These are phyloP conservation scores for Reticulomyxa filosa DNA, from an alignment of 78 protist genomes.

Conservation along the genomic window DNA sequence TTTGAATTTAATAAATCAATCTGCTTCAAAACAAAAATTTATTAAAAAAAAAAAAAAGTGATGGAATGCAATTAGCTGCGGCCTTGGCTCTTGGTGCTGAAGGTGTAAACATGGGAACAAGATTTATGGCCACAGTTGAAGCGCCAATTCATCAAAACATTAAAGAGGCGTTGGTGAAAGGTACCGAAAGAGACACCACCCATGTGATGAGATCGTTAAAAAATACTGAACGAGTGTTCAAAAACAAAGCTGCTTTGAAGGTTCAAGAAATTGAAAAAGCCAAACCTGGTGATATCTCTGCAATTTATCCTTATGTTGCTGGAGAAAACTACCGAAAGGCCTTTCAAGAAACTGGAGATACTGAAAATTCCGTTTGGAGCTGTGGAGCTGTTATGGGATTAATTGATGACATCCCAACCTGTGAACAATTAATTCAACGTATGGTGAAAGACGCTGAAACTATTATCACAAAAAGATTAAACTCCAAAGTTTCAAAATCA, in stretches of 20 bases:
- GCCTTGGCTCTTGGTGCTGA: conserved; percentile 19
- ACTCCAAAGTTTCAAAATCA: not conserved
- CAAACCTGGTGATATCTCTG: not conserved
- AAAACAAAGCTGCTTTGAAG: not conserved
- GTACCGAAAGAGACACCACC: not conserved
- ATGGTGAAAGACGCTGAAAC: not conserved
- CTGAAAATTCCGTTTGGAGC: conserved; percentile 1
- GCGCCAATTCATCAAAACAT: conserved; percentile 22
- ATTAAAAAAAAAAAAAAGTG: too few relatives aligned
- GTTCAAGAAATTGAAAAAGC: not conserved
- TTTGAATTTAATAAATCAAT: not conserved
- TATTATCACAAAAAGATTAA: not conserved
- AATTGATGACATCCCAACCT: not conserved
- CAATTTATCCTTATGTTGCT: not conserved
- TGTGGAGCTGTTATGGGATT: not conserved
- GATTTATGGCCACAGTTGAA: conserved; percentile 34
- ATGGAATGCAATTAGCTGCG: conserved; percentile 13
- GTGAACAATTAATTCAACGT: not conserved
- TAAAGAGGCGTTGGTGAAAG: conserved; percentile 20
- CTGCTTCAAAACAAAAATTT: too few relatives aligned
- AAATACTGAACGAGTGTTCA: conserved; percentile 35
- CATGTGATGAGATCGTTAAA: conserved; percentile 9
- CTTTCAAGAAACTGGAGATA: conserved; percentile 5
- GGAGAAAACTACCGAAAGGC: conserved; percentile 1
- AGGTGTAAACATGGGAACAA: conserved; percentile 36